Evolutionary conservation across 2,329 filamentous ascomycete genomes (phyloP), one percentile per base, ranked within the genome.

Genomic region (Pleoardoris graminearum): DNA sequence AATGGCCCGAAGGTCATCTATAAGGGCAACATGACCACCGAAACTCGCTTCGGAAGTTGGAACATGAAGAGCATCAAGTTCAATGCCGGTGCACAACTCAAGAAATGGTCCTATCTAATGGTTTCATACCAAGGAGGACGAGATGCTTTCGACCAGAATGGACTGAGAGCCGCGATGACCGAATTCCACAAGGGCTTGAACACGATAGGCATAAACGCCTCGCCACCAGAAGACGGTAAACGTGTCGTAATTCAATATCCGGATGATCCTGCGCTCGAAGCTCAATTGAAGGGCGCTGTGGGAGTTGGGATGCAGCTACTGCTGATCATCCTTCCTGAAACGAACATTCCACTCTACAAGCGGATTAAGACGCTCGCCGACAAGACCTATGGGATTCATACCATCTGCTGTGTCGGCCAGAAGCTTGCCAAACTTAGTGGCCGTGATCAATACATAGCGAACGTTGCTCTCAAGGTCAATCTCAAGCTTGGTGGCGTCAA

Each of bases 1-100:
- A 33, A 60, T 0, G 65, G 81, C 0, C 90, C 90, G 0, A 63
- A 55, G 0, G 75, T 95, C 22, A 70, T 74, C 1, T 95, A 95
- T 63, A 58, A 54, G 8, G 65, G 59, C 3, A 48, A 45, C 38
- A 54, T 51, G 19, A 36, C 60, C 53, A 50, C 80, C 7, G 61
- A 50, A 1, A 71, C 79, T 0, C 54, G 52, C 1, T 71, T 74
- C 17, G 88, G 86, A 0, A 78, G 79, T 2, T 92, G 89, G 89
- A 62, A 66, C 27, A 65, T 66, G 62, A 53, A 53, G 0, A 53
- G 55, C 8, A 57, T 62, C 45, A 60, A 63, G 37, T 63, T 66
- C 29, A 57, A 60, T 11, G 41, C 45, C 2, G 46, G 50, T 8
- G 50, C 48, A 7, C 10, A 3, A 4, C 56, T 64, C 1, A 3